phyloP scores from a whole-genome alignment of 306 rosid genomes.

The Vigna angularis region DNA sequence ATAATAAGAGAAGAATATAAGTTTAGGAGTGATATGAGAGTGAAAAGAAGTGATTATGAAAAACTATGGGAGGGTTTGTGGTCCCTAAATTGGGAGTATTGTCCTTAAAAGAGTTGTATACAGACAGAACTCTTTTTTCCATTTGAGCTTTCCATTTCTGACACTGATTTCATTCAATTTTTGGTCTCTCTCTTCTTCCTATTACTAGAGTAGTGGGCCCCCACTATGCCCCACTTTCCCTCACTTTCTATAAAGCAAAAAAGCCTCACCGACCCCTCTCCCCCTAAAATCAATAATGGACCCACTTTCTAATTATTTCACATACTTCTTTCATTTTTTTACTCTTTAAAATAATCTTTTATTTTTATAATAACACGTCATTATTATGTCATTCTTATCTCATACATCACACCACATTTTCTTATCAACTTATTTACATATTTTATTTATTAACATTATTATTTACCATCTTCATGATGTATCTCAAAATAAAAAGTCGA shows the following conservation, averaged over 20 bases:
- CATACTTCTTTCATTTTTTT: not conserved
- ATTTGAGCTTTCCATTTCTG: no score
- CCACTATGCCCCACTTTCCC: slow-evolving; percentile 53
- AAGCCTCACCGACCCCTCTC: slow-evolving; percentile 50
- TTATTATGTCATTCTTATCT: slow-evolving; percentile 49
- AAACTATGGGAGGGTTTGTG: slow-evolving; percentile 40
- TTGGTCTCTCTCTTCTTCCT: no score
- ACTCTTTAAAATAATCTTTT: not conserved
- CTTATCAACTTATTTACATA: no score
- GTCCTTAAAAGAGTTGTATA: slow-evolving; percentile 44
- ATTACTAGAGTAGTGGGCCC: slow-evolving; percentile 44
- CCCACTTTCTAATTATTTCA: slow-evolving; percentile 59
- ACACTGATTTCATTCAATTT: no score
- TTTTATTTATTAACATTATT: not conserved
- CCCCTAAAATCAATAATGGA: slow-evolving; percentile 46
- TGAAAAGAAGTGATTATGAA: not conserved
- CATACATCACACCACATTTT: slow-evolving; percentile 47
- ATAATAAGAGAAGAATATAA: no score
- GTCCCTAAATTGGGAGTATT: slow-evolving; percentile 18
- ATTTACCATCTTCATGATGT: not conserved
- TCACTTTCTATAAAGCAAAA: slow-evolving; percentile 53
- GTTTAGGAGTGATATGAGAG: not conserved
- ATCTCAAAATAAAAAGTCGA: no score
- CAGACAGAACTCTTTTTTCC: slow-evolving; percentile 45
- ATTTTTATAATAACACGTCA: not conserved